phyloP scores from a whole-genome alignment of 2,329 filamentous ascomycete species.

The Lojkania enalia region DNA sequence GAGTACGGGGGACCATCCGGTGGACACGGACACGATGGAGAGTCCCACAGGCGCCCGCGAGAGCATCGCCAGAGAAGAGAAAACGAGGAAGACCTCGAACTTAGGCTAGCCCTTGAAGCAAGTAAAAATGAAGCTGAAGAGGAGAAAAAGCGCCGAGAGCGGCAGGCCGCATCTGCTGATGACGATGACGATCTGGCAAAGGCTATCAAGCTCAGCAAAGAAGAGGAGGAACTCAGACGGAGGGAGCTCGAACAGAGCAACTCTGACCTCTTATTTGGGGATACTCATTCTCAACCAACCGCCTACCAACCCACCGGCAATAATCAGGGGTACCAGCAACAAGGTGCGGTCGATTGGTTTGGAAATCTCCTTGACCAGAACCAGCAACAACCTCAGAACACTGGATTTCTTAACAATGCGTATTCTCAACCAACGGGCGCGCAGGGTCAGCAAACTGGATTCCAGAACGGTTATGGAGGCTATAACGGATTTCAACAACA shows the following conservation, averaged over 20 bases:
- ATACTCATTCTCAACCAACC: slow-evolving; percentile 60
- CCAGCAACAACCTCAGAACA: slow-evolving; percentile 64
- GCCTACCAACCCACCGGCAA: slow-evolving; percentile 83
- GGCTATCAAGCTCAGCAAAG: slow-evolving; percentile 90
- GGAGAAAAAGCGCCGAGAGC: slow-evolving; percentile 71
- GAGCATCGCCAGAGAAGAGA: slow-evolving; percentile 57
- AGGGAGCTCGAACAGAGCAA: slow-evolving; percentile 87
- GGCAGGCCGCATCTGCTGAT: slow-evolving; percentile 47
- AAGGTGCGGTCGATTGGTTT: slow-evolving; percentile 94
- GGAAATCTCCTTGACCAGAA: slow-evolving; percentile 87
- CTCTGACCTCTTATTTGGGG: slow-evolving; percentile 84
- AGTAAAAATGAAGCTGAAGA: slow-evolving; percentile 96
- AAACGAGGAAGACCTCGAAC: slow-evolving; percentile 84
- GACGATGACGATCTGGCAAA: slow-evolving; percentile 91
- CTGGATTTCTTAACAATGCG: slow-evolving; percentile 68
- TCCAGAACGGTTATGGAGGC: slow-evolving; percentile 70
- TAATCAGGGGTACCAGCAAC: slow-evolving; percentile 97
- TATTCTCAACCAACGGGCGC: slow-evolving; percentile 80
- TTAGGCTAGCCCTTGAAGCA: slow-evolving; percentile 86
- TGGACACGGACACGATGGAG: slow-evolving; percentile 43
- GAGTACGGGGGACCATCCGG: slow-evolving; percentile 65
- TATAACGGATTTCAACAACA: slow-evolving; percentile 55
- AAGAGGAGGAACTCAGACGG: slow-evolving; percentile 87
- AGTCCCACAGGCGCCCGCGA: slow-evolving; percentile 44
- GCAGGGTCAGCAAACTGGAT: slow-evolving; percentile 63